phyloP scores from a whole-genome alignment of 2,329 filamentous ascomycete genomes.

The Mycosphaerella arachidis region DNA sequence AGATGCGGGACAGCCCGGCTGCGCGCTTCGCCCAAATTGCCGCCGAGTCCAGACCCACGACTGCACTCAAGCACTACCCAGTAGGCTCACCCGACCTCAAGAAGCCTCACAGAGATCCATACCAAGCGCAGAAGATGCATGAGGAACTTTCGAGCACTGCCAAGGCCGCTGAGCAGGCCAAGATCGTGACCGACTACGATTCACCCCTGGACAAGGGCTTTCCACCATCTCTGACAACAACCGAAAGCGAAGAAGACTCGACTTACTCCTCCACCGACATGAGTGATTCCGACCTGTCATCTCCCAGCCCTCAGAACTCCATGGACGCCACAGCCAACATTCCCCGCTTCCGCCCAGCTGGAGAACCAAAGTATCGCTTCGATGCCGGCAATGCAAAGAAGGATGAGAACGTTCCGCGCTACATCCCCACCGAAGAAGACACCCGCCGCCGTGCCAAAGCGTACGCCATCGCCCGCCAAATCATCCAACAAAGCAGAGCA shows the following conservation, averaged over 20 bases:
- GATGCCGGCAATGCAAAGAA: not conserved
- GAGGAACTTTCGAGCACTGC: not conserved
- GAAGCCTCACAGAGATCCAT: not conserved
- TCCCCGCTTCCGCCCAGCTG: not conserved
- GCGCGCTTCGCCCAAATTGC: not conserved
- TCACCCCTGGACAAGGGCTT: not conserved
- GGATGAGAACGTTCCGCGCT: not conserved
- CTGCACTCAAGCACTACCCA: not conserved
- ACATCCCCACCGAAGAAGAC: not conserved
- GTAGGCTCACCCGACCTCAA: not conserved
- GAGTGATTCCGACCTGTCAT: not conserved
- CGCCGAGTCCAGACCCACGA: not conserved
- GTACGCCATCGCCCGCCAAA: not conserved
- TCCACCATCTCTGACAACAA: not conserved
- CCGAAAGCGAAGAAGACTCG: not conserved
- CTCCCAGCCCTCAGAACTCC: not conserved
- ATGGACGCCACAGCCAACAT: not conserved
- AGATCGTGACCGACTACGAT: not conserved
- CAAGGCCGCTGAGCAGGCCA: not conserved
- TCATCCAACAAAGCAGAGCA: not conserved
- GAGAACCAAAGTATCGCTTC: not conserved
- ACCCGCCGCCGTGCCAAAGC: not conserved
- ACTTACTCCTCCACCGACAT: constrained; percentile 3
- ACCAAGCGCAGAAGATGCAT: not conserved
- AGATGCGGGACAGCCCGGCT: not conserved